Base-by-base conservation (phyloP, 1,284 basidiomycete genomes). In the Sporisorium iseilematis-ciliati region DNA sequence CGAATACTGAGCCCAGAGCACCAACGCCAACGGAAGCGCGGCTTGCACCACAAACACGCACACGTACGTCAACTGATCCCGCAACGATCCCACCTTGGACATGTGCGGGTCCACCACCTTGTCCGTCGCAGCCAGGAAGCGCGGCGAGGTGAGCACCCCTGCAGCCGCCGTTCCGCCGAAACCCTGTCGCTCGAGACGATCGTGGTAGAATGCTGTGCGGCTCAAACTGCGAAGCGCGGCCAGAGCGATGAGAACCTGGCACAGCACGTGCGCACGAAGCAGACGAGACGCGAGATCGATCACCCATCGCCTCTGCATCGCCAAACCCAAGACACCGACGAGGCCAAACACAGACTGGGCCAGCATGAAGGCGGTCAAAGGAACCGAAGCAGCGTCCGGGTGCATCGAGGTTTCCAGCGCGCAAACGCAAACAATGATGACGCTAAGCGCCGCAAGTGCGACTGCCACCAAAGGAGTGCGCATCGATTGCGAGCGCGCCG, bases 41-140 rank as follows among this genome's bases (percentile, higher is more conserved):
- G 78, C 78, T 46, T 80, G 78, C 8, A 68, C 75, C n/a, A 77
- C 6, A 52, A 80, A 79, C 45, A 80, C 72, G 48, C 67, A 57
- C 2, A 79, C 20, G 31, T 80, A 74, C 8, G 70, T 80, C 33
- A 79, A 12, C 45, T 75, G 68, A 29, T 72, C 65, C 25, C 52
- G 45, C 25, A 76, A 58, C 12, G 57, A 65, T 29, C 78, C 78
- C 31, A 80, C 78, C 21, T 10, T 33, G 23, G 77, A 73, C n/a
- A 42, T 46, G 57, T 80, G 78, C 12, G 74, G 65, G 33, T 70
- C 60, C 1, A 25, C 29, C 18, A 38, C 42, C 7, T 43, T 29
- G 20, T 20, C 25, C 0, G 55, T 16, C 16, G 50, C 25, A 11
- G 63, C 40, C 3, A 65, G 40, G n/a, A 64, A 59, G 57, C 50